These are phyloP conservation scores for Boletus rufocinnamomeus DNA, from an alignment of 768 basidiomycete genomes.

Conservation along the genomic window DNA sequence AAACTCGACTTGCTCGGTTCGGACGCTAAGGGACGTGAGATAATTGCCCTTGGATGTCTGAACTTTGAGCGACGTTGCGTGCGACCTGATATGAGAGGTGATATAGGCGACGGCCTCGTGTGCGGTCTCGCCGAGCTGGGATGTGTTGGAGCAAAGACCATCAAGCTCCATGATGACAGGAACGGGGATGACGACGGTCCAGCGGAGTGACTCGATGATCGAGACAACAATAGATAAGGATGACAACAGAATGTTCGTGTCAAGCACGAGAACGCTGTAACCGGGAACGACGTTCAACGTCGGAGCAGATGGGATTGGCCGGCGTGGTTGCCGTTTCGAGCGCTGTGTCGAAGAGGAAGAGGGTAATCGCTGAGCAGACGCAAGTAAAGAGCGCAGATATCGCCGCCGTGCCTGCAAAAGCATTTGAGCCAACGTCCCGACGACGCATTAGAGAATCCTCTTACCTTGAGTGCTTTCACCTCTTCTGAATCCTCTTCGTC, in stretches of 20 bases:
- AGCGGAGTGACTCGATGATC: constrained; percentile 75
- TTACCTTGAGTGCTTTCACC: constrained; percentile 80
- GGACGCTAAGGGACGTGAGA: constrained; percentile 75
- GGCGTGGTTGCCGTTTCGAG: constrained; percentile 30
- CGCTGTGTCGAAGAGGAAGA: constrained; percentile 31
- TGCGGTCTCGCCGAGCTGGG: constrained; percentile 75
- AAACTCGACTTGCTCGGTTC: constrained; percentile 84
- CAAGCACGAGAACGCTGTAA: constrained; percentile 88
- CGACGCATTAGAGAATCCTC: constrained; percentile 11
- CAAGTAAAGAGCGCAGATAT: constrained; percentile 70
- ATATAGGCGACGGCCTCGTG: constrained; percentile 73
- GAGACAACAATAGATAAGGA: constrained; percentile 72
- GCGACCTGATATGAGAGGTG: constrained; percentile 70
- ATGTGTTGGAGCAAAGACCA: constrained; percentile 69
- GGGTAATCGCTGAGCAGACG: constrained; percentile 39
- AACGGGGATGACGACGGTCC: constrained; percentile 90
- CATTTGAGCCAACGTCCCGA: constrained; percentile 9
- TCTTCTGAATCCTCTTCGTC: constrained; percentile 71
- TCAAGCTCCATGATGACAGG: constrained; percentile 98
- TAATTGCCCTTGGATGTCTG: constrained; percentile 97
- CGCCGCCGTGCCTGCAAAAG: constrained; percentile 64
- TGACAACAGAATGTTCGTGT: constrained; percentile 92
- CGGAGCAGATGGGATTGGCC: constrained; percentile 37
- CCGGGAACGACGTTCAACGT: constrained; percentile 69
- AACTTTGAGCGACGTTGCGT: constrained; percentile 81